Base-by-base conservation (phyloP, 108 stramenopile genomes). In the Nitzschia palea region DNA sequence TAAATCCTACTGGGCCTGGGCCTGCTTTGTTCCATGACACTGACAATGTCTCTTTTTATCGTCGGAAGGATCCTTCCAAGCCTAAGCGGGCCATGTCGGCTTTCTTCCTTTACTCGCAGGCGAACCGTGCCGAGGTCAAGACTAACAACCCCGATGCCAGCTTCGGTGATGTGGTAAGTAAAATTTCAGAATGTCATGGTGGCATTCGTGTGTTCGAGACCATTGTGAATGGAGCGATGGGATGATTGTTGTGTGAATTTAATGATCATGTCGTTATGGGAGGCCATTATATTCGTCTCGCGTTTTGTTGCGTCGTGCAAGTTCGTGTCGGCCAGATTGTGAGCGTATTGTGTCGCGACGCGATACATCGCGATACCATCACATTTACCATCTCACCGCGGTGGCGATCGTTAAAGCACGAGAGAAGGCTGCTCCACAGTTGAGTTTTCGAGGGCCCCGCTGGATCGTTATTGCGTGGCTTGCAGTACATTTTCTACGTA, bases 41-140 rank as follows among this genome's bases (percentile, higher is more conserved):
- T 25, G 40, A 55, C 10, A 28, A 51, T 10, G 10, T 27, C 33
- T 55, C 4, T 33, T 31, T 15, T 70, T 34, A 22, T 34, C 34
- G 28, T 44, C 17, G 25, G 34, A 30, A 86, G 77, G 90, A 91
- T 55, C 90, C 90, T 32, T 77, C 80, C 56, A 82, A 80, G 53
- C 90, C 90, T 22, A 91, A 88, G 83, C 69, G 90, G 29, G 87
- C 87, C 71, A 92, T 88, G 89, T 84, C 83, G 52, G 86, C 88
- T 5, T 93, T 90, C 82, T 90, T 93, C 79, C 76, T 89, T 30
- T 93, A 86, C 64, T 85, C 84, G 4, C 89, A 93, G 52, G 84
- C 82, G 9, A 72, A 87, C 51, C 83, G 91, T 50, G 67, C 70
- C 29, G 70, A 76, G 35, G 79, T 90, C 31, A 90, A 93, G 84